phyloP scores from a whole-genome alignment of 768 basidiomycete species.

The Dictyophora rubrovolvata region DNA sequence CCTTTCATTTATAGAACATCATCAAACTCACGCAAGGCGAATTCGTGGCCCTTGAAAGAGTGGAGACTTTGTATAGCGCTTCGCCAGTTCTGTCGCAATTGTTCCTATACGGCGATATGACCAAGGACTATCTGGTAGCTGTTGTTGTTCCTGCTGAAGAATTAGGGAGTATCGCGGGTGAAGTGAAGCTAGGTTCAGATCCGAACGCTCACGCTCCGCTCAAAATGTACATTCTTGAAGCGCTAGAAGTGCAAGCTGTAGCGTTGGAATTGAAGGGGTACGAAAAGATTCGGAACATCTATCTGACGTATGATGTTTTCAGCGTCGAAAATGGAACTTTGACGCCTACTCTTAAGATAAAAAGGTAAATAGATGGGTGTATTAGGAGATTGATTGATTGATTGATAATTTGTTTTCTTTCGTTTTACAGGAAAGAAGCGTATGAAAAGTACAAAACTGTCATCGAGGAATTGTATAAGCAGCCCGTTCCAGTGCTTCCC shows the following conservation, averaged over 20 bases:
- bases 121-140: slow-evolving; percentile 82
- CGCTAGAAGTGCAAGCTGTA: slow-evolving; percentile 50
- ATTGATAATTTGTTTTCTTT: slow-evolving; percentile 5
- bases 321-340: slow-evolving; percentile 69
- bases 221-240: slow-evolving; percentile 39
- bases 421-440: slow-evolving; percentile 47
- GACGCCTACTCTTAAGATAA: slow-evolving; percentile 87
- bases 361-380: slow-evolving; percentile 32
- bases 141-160: slow-evolving; percentile 71
- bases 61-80: slow-evolving; percentile 71
- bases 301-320: slow-evolving; percentile 66
- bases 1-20: slow-evolving; percentile 56
- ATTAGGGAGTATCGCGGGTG: slow-evolving; percentile 46
- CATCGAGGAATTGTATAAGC: slow-evolving; percentile 62
- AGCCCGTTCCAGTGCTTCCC: neutral
- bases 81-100: slow-evolving; percentile 66
- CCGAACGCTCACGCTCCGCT: slow-evolving; percentile 22
- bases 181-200: slow-evolving; percentile 43
- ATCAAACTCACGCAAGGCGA: slow-evolving; percentile 98
- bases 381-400: neutral
- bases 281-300: slow-evolving; percentile 75
- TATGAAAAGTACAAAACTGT: slow-evolving; percentile 60
- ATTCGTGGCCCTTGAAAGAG: slow-evolving; percentile 94
- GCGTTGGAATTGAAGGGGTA: slow-evolving; percentile 71
- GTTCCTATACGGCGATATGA: slow-evolving; percentile 76